Evolutionary conservation across 169 alveolate genomes (phyloP), one percentile per base, ranked within the genome.

Genomic region (Eimeria praecox): DNA sequence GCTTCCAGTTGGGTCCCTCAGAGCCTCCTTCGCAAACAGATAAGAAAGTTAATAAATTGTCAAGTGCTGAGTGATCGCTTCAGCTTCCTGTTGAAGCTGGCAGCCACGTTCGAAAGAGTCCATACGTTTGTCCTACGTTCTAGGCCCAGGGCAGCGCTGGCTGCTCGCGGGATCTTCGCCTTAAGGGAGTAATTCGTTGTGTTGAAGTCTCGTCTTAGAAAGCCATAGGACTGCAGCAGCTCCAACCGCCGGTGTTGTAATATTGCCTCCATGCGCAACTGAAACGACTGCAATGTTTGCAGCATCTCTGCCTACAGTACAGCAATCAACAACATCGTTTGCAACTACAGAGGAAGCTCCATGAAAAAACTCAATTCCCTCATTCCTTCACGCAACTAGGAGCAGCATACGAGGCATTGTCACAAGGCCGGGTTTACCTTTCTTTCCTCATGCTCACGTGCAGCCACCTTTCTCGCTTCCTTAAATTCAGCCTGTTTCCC

Each of bases 191-290:
- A 87, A 87, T 62, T 87, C 52, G 93, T 87, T 62, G 93, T 46
- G 42, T 87, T 38, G 64, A 40, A 87, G 66, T 87, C 93, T 62
- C 82, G 78, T 46, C 73, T 59, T 30, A 87, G 69, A 71, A 87
- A 87, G 3, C 93, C 93, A 42, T 87, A 87, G 33, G 93, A 87
- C n/a, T 71, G 42, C 64, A 87, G 82, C 62, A 87, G 38, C 24
- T 87, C 83, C 59, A 87, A 42, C 38, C 82, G 93, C 49, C 93
- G 93, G 93, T 87, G 82, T 64, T 87, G 93, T 54, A 87, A 62
- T 38, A 87, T 62, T 62, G 93, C 93, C 44, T 87, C 93, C 59
- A 87, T 62, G 49, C 93, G 93, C 59, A 62, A 6, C 22, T 87
- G 93, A 30, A 87, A 87, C 14, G 93, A 56, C 24, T 56, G 56